Conservation (phyloP, 805 yeast genomes). For the Gaillardinia entomophila region DNA sequence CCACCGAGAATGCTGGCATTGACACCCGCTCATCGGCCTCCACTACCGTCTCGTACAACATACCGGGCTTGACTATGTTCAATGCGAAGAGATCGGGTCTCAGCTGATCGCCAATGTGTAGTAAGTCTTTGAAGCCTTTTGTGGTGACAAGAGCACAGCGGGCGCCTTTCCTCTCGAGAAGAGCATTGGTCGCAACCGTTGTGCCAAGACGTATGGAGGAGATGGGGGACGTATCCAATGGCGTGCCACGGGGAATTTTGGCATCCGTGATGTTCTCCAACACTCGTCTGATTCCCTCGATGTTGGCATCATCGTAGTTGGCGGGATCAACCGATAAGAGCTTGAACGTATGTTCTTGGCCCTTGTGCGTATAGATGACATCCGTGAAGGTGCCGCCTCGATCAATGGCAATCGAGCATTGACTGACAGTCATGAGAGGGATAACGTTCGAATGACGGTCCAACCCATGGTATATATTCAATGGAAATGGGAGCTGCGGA, state of each 20-base stretch:
- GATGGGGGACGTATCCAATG: conserved; percentile 12
- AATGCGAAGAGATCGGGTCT: conserved; percentile 16
- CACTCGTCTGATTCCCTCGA: conserved; percentile 15
- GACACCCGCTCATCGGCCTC: conserved; percentile 17
- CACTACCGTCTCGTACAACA: conserved; percentile 9
- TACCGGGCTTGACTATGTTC: conserved; percentile 12
- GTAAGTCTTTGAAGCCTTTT: conserved; percentile 15
- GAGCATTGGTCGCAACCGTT: conserved; percentile 21
- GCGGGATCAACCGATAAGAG: conserved; percentile 13
- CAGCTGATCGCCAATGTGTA: conserved; percentile 16
- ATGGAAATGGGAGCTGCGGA: too few relatives aligned
- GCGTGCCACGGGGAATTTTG: conserved; percentile 9
- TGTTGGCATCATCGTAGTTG: conserved; percentile 13
- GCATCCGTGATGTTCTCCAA: conserved; percentile 4
- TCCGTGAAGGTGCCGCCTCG: conserved; percentile 24
- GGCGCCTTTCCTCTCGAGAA: conserved; percentile 16
- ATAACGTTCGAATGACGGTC: too few relatives aligned
- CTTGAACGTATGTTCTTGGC: conserved; percentile 5
- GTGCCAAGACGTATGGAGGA: conserved; percentile 23
- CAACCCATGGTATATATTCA: too few relatives aligned
- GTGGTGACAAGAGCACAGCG: conserved; percentile 13
- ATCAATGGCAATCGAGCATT: conserved; percentile 13
- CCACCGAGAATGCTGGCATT: conserved; percentile 12
- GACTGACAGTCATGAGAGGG: too few relatives aligned
- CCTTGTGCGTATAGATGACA: conserved; percentile 2